Conservation (phyloP, 352 stramenopile species). For the Peronospora farinosa region DNA sequence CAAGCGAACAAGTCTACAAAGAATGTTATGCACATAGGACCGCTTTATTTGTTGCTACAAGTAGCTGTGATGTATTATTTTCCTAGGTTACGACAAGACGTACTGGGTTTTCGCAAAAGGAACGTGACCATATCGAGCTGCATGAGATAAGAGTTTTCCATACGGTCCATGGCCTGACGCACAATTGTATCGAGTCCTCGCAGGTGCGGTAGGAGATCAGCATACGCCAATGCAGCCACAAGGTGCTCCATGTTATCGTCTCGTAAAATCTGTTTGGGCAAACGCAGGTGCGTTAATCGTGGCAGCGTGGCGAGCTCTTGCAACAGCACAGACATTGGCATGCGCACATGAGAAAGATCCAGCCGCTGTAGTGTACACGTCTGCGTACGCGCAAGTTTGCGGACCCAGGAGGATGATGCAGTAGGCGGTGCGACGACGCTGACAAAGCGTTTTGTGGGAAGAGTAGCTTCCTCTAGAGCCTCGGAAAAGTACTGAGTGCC, state of each 20-base stretch:
- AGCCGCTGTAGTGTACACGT: conserved; percentile 50
- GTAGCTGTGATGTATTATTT: conserved; percentile 5
- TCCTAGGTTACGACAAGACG: not conserved
- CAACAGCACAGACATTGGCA: conserved; percentile 61
- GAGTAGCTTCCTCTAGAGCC: conserved; percentile 40
- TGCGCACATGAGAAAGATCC: conserved; percentile 46
- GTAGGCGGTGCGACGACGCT: conserved; percentile 48
- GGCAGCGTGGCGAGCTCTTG: conserved; percentile 46
- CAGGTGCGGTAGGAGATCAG: conserved; percentile 41
- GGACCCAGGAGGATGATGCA: conserved; percentile 60
- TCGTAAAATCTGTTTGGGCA: conserved; percentile 56
- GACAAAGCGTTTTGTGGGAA: conserved; percentile 53
- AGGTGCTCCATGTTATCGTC: conserved; percentile 75
- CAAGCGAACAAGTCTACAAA: not conserved
- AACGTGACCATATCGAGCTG: conserved; percentile 69
- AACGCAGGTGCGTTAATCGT: conserved; percentile 52
- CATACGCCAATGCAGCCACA: conserved; percentile 53
- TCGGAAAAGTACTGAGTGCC: conserved; percentile 40
- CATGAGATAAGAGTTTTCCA: conserved; percentile 61
- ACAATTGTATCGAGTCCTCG: conserved; percentile 55
- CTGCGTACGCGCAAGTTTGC: conserved; percentile 44
- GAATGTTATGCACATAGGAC: conserved; percentile 8
- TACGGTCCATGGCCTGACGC: conserved; percentile 51
- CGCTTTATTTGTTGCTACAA: conserved; percentile 7
- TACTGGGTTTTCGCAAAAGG: conserved; percentile 33